A percentile compares a stretch with the other conserved stretches of the same genome.
Conservation (phyloP, 257 asterid genomes). For the Lycium ferocissimum region DNA sequence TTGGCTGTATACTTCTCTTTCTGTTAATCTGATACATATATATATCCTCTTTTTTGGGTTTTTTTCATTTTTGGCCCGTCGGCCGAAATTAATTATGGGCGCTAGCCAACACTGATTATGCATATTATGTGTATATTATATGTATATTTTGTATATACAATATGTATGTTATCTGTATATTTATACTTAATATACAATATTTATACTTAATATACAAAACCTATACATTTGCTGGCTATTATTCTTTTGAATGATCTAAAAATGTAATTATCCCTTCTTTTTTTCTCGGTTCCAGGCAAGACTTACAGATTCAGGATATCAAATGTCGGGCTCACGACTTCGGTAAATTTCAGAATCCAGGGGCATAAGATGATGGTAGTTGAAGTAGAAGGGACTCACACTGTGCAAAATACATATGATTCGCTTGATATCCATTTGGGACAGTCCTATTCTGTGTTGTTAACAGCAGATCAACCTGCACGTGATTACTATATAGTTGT, state of each 20-base stretch:
- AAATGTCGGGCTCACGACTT: slow-evolving; percentile 40
- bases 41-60: too few species aligned
- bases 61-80: too few species aligned
- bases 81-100: too few species aligned
- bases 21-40: not conserved
- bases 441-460: slow-evolving; percentile 44
- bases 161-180: too few species aligned
- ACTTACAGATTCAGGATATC: slow-evolving; percentile 48
- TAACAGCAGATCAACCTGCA: slow-evolving; percentile 46
- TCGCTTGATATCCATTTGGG: slow-evolving; percentile 49
- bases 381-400: slow-evolving; percentile 47
- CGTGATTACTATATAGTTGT: slow-evolving; percentile 41
- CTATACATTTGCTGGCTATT: too few species aligned
- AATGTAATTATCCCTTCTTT: not conserved
- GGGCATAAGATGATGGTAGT: slow-evolving; percentile 45
- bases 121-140: too few species aligned
- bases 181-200: too few species aligned
- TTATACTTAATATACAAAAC: too few species aligned
- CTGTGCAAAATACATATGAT: slow-evolving; percentile 42
- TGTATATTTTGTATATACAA: too few species aligned
- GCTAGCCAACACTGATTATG: too few species aligned
- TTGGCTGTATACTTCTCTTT: not conserved
- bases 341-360: slow-evolving; percentile 47
- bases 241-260: too few species aligned
- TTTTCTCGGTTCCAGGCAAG: slow-evolving; percentile 35